Base-by-base conservation (phyloP, 768 basidiomycete genomes). In the Russula vinacea region DNA sequence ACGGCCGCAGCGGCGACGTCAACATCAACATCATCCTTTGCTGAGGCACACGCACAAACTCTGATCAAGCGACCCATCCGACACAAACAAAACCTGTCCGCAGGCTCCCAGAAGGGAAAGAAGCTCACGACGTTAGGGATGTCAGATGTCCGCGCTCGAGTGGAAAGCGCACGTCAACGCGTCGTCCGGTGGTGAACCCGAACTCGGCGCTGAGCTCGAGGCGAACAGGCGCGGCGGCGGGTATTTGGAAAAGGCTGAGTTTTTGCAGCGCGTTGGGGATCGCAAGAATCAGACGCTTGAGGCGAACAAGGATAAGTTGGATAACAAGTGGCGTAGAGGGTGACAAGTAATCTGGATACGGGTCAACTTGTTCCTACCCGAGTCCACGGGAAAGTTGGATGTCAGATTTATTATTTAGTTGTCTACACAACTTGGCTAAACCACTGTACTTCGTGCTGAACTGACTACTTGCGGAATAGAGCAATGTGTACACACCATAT, bases 61-160 rank as follows among this genome's bases (percentile, higher is more conserved):
- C 58, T 72, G 16, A 57, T 66, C 32, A 83, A 80, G 72, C 81
- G 81, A 32, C 82, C 83, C 2, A 86, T 87, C 0, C 86, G 88
- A 14, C 85, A 88, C 22, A 90, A 86, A 70, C 76, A 88, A 1
- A 87, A 85, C 37, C 88, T 87, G 0, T 76, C 76, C 14, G 66
- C 74, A 11, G 70, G 77, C 9, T 64, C 78, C 0, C 76, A 74
- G 42, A 90, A 87, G 70, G 78, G 85, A 2, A 90, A 88, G 73
- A 93, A 89, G 74, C 78, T 94, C 9, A 85, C 88, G 26, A 93
- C 90, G 29, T 78, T 94, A 16, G 90, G n/a, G n/a, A n/a, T n/a
- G n/a, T n/a, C n/a, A 92, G 66, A 94, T 93, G 73, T 91, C 89
- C 0, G 84, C 88, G 14, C 84, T 94, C 83, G 92, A 94, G 71